Evolutionary conservation across 306 rosid genomes (phyloP).

Genomic region (Cicer judaicum): DNA sequence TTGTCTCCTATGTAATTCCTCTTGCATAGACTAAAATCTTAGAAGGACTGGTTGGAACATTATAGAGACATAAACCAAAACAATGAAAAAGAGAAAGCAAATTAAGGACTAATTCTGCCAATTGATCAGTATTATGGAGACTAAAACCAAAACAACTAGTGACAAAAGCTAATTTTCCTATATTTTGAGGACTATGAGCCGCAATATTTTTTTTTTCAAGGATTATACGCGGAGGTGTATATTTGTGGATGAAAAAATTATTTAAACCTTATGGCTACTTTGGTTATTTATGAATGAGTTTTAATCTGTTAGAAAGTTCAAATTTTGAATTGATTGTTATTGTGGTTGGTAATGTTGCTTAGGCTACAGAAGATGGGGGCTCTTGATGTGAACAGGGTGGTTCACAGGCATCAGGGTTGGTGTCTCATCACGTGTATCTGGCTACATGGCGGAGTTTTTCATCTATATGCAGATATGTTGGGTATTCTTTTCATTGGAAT

Average conservation of each 20-base stretch:
- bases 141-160: neutral
- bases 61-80: neutral
- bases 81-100: neutral
- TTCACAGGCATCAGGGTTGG: constrained; percentile 81
- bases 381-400: constrained; percentile 75
- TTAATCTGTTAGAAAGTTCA: constrained; percentile 2
- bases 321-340: constrained; percentile 35
- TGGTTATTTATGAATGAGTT: neutral
- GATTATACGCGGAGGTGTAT: neutral
- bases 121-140: neutral
- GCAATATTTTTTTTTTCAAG: neutral
- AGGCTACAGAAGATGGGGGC: constrained; percentile 95
- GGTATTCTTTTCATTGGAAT: constrained; percentile 87
- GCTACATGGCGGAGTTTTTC: constrained; percentile 95
- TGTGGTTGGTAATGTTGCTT: constrained; percentile 42
- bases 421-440: constrained; percentile 87
- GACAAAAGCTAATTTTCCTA: neutral
- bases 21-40: neutral
- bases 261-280: constrained; percentile 1
- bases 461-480: constrained; percentile 84
- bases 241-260: neutral
- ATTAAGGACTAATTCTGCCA: neutral
- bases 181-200: neutral
- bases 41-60: neutral
- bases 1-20: neutral